Base-by-base conservation (phyloP, 2,329 filamentous ascomycete genomes). In the Penicillium rolfsii region DNA sequence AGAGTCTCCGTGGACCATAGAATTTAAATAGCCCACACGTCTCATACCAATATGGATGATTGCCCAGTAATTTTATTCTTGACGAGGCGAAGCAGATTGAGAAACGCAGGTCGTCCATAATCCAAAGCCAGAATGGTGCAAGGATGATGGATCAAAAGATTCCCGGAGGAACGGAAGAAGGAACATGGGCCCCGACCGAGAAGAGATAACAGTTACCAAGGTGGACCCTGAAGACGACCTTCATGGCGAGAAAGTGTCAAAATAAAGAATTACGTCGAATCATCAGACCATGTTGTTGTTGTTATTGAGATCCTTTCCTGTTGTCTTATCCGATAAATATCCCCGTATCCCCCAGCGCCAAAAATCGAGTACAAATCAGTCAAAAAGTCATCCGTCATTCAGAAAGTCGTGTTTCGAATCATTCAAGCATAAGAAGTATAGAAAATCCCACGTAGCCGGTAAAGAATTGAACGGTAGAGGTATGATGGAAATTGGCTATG, bases 341-440 rank as follows among this genome's bases (percentile, higher is more conserved):
- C 45, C 58, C 36, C 50, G 57, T 45, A 64, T 66, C 60, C 50
- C 60, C 62, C 43, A 62, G 59, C 59, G 64, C 68, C 68, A 67
- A 60, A 60, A 58, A 52, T 64, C 30, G 26, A 61, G 33, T 60
- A 58, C 57, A 58, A 59, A 63, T 58, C 53, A 45, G 43, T 54
- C 48, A 55, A 46, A 57, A 64, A 61, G 16, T 62, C 57, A 45
- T 64, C 40, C 52, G 58, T 45, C 55, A 41, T 54, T 69, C 64
- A 50, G 43, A 62, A 35, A 67, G 57, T 68, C 65, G 54, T 68
- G 57, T 53, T 38, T 60, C 43, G 66, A 64, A 62, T 68, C 63
- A 46, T 63, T 62, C 61, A 62, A 63, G 61, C 46, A 70, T 55
- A 55, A 55, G 40, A 53, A n/a, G 16, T 3, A 52, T 2, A 12